These are phyloP conservation scores for Helicocarpus griseus DNA, from an alignment of 2,329 filamentous ascomycete species.

Conservation along the genomic window DNA sequence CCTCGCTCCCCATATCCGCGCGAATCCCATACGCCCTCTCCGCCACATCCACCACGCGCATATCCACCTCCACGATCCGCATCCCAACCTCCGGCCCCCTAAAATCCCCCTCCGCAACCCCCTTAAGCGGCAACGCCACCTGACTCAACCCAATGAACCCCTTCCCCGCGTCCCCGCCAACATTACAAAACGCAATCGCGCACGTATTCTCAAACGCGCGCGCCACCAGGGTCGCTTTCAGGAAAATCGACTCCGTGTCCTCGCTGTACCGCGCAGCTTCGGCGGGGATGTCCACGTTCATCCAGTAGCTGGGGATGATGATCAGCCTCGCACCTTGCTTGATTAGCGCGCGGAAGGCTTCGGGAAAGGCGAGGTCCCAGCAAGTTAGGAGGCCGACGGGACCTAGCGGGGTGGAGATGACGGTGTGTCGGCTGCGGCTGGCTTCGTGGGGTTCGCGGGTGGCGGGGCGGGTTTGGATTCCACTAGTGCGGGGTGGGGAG, in stretches of 20 bases:
- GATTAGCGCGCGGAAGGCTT: conserved; percentile 46
- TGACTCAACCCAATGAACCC: conserved; percentile 46
- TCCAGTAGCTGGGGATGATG: conserved; percentile 47
- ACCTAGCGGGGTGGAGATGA: conserved; percentile 38
- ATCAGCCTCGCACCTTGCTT: conserved; percentile 44
- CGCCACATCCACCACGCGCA: conserved; percentile 41
- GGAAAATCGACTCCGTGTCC: conserved; percentile 39
- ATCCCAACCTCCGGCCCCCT: conserved; percentile 30
- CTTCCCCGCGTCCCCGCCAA: conserved; percentile 40
- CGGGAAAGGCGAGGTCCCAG: conserved; percentile 50
- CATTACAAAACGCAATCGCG: conserved; percentile 47
- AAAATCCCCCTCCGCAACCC: conserved; percentile 34
- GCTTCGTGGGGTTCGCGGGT: background rate
- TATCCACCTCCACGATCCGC: conserved; percentile 41
- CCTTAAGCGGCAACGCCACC: conserved; percentile 44
- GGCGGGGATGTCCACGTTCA: conserved; percentile 34
- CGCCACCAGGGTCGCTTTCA: conserved; percentile 41
- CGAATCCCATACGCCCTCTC: conserved; percentile 13
- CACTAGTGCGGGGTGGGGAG: background rate
- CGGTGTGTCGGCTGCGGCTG: background rate
- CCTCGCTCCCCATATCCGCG: background rate
- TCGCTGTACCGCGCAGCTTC: conserved; percentile 40
- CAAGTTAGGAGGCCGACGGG: conserved; percentile 46
- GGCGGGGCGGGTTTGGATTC: background rate
- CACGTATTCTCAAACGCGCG: conserved; percentile 50